A percentile compares a stretch with the other conserved stretches of the same genome.
These are phyloP conservation scores for Carex pumila DNA, from an alignment of 176 grass and related monocot species.

Conservation along the genomic window DNA sequence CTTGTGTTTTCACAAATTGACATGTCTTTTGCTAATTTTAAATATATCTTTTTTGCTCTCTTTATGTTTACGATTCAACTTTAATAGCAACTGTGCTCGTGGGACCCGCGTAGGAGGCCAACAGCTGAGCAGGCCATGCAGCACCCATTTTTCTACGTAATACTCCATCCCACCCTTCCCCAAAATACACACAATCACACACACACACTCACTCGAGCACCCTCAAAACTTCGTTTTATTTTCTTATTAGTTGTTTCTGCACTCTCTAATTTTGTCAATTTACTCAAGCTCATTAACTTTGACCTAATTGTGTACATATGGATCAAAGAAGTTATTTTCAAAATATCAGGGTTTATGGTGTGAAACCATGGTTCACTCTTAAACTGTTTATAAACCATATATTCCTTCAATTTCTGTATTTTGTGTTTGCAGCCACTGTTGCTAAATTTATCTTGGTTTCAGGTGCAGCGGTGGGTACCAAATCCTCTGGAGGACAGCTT, in stretches of 20 bases:
- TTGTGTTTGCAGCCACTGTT: not conserved
- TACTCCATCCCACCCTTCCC: not conserved
- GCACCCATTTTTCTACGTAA: constrained; percentile 91
- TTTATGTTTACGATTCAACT: not conserved
- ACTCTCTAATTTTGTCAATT: constrained; percentile 13
- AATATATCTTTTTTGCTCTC: constrained; percentile 11
- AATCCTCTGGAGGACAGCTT: not conserved
- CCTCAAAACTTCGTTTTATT: not conserved
- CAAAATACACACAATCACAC: no score
- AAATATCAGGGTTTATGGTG: not conserved
- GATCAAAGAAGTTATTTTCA: not conserved
- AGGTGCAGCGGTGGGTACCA: not conserved
- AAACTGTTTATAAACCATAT: not conserved
- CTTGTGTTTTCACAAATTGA: not conserved
- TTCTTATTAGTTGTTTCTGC: not conserved
- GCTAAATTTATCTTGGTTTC: not conserved
- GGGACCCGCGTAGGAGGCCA: constrained; percentile 78
- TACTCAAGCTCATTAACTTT: constrained; percentile 18
- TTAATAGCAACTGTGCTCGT: constrained; percentile 71
- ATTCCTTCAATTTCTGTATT: no score
- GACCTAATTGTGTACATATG: constrained; percentile 16
- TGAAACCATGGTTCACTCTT: not conserved
- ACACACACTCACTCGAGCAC: not conserved
- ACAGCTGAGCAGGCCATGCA: constrained; percentile 78
- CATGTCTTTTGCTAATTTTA: constrained; percentile 9